Conservation (phyloP, 2,329 filamentous ascomycete species). For the Bipolaris victoriae region DNA sequence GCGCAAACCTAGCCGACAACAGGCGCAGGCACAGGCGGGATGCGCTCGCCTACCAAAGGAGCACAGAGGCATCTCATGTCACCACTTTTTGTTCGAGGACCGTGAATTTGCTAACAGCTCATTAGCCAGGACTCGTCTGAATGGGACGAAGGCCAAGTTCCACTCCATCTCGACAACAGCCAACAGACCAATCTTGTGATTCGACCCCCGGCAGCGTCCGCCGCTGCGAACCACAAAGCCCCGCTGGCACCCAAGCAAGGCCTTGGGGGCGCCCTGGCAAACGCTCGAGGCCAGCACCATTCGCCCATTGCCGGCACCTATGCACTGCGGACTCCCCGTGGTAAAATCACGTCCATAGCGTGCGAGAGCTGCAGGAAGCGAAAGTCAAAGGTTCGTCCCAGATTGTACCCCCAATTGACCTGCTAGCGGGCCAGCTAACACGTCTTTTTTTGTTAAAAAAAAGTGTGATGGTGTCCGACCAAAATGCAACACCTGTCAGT, state of each 20-base stretch:
- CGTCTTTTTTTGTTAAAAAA: not conserved
- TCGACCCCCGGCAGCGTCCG: slow-evolving; percentile 37
- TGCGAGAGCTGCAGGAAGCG: slow-evolving; percentile 50
- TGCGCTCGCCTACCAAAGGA: not conserved
- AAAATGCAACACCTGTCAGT: slow-evolving; percentile 49
- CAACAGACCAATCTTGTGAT: slow-evolving; percentile 36
- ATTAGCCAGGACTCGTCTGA: slow-evolving; percentile 37
- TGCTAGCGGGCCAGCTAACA: slow-evolving; percentile 15
- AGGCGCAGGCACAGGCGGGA: slow-evolving; percentile 4
- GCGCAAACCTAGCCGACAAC: slow-evolving; percentile 22
- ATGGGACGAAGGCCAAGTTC: slow-evolving; percentile 39
- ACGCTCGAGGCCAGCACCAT: slow-evolving; percentile 41
- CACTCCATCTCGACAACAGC: slow-evolving; percentile 42
- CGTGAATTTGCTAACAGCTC: slow-evolving; percentile 32
- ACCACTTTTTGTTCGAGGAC: slow-evolving; percentile 9
- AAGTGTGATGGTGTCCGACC: slow-evolving; percentile 49
- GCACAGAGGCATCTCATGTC: slow-evolving; percentile 10
- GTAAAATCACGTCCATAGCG: slow-evolving; percentile 50
- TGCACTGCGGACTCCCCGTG: slow-evolving; percentile 45
- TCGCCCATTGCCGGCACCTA: slow-evolving; percentile 48
- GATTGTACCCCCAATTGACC: no score
- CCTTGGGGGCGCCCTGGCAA: slow-evolving; percentile 38
- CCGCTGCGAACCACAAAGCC: slow-evolving; percentile 40
- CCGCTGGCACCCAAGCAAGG: slow-evolving; percentile 48
- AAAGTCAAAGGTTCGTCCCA: slow-evolving; percentile 45